These are phyloP conservation scores for Trypanosoma platydactyli DNA, from an alignment of 208 protist genomes.

Conservation along the genomic window DNA sequence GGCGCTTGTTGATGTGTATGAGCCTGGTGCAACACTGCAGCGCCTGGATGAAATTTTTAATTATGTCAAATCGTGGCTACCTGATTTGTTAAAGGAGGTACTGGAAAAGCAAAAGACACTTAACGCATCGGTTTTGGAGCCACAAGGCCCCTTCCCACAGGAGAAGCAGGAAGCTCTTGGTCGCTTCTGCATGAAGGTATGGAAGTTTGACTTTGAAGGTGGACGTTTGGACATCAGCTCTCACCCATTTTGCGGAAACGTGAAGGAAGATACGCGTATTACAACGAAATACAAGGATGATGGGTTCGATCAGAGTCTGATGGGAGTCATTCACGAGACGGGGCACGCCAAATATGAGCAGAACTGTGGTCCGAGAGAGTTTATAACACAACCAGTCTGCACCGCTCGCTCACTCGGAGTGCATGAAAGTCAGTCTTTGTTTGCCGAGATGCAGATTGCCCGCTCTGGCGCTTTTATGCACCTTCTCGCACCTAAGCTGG, in stretches of 20 bases:
- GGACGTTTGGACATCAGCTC: slow-evolving; percentile 84
- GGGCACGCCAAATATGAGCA: slow-evolving; percentile 92
- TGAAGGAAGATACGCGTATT: slow-evolving; percentile 82
- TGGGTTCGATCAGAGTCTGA: slow-evolving; percentile 52
- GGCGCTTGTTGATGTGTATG: slow-evolving; percentile 75
- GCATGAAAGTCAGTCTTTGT: slow-evolving; percentile 91
- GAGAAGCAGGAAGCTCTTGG: slow-evolving; percentile 61
- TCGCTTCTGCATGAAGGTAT: slow-evolving; percentile 54
- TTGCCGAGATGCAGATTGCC: slow-evolving; percentile 81
- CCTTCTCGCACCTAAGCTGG: slow-evolving; percentile 47
- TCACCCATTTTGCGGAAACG: slow-evolving; percentile 88
- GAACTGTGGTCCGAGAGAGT: slow-evolving; percentile 66
- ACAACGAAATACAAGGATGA: slow-evolving; percentile 79
- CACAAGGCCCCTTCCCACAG: slow-evolving; percentile 44
- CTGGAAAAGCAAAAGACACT: slow-evolving; percentile 51
- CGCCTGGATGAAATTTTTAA: slow-evolving; percentile 69
- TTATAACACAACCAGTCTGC: slow-evolving; percentile 65
- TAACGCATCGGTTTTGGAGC: slow-evolving; percentile 26
- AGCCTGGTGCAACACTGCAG: slow-evolving; percentile 71
- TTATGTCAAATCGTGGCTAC: slow-evolving; percentile 79
- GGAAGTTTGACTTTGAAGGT: slow-evolving; percentile 79
- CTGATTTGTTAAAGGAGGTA: slow-evolving; percentile 70
- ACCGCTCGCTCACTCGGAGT: slow-evolving; percentile 70
- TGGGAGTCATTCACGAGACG: slow-evolving; percentile 82
- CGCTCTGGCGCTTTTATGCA: slow-evolving; percentile 57